Evolutionary conservation across 352 stramenopile species (phyloP), one percentile per base, ranked within the genome.

Genomic region (Phytophthora citricola): DNA sequence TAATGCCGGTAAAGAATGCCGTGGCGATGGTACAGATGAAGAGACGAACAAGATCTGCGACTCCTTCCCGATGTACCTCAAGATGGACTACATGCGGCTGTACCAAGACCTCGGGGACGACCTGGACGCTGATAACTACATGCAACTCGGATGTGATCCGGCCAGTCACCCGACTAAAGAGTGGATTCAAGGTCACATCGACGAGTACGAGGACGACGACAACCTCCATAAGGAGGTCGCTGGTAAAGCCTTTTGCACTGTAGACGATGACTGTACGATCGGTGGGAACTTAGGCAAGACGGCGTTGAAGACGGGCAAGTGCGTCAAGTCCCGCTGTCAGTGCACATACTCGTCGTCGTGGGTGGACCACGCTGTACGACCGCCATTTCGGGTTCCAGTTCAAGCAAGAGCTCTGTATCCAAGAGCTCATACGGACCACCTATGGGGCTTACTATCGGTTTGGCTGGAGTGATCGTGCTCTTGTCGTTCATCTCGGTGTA

Each of bases 1-100:
- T 0, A 90, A 91, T 50, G 49, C 71, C 1, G 71, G 79, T 6
- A 68, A 69, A 6, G 43, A 61, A 14, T 93, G 79, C 32, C 82
- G 79, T 17, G 81, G 83, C 9, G 75, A 90, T 22, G 77, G 79
- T 9, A 72, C 22, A 1, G 60, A 85, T 29, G 31, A 58, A 5
- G 34, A 61, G 17, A 65, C 58, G 7, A 80, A 82, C 44, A 38
- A 17, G 20, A 90, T 93, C 48, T 92, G 83, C 48, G 78, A 90
- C 58, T 68, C 66, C n/a, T 90, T 87, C 60, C 83, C 81, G 0
- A 88, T 90, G 76, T 89, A 87, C 74, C 66, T 92, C 43, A 87
- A 88, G 63, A 62, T 91, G 15, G 82, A 89, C 58, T 89, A 91
- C 62, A 77, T 91, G 6, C 73, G 82, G 0, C 17, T 89, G 26